Base-by-base conservation (phyloP, 768 basidiomycete genomes). In the Kwoniella europaea region DNA sequence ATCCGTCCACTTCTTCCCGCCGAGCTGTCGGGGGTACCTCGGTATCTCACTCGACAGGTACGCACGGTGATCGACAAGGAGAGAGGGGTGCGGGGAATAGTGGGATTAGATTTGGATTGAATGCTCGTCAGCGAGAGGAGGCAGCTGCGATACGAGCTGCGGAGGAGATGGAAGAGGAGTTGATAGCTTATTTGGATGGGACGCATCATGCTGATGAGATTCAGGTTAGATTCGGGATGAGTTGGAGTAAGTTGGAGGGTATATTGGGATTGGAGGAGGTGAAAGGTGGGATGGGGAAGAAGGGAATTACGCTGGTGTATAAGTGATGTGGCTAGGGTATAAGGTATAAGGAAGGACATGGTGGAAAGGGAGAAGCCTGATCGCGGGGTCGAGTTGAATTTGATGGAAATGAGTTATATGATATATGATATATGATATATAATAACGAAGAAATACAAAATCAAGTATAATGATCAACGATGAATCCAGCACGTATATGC, bases 201-300 rank as follows among this genome's bases (percentile, higher is more conserved):
- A 91, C 90, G 67, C 94, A 94, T 82, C 91, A 94, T 82, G 91
- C 92, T 1, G 96, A 98, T 79, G 95, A 98, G 84, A 84, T 98
- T 55, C 90, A 91, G 57, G 89, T 91, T 27, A 87, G 82, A 71
- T 96, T 95, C 76, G 90, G 92, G 73, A 89, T 90, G 42, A 90
- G 91, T 0, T 95, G 93, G 94, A 89, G 89, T 12, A 84, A 90
- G 59, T 85, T 98, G 64, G 90, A 92, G 81, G 87, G 86, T 67
- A 93, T 81, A 27, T 71, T 83, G 53, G 76, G 44, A 88, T 87
- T 43, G 74, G 82, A 74, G 35, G 83, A 65, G 88, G 88, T 52
- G 84, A 87, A 68, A 87, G 88, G 65, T 24, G 87, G 90, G 29
- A 89, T 86, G 2, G 89, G 92, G 79, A 90, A 89, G 72, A 92